Base-by-base conservation (phyloP, 345 rosid species). In the Eutrema yunnanense region DNA sequence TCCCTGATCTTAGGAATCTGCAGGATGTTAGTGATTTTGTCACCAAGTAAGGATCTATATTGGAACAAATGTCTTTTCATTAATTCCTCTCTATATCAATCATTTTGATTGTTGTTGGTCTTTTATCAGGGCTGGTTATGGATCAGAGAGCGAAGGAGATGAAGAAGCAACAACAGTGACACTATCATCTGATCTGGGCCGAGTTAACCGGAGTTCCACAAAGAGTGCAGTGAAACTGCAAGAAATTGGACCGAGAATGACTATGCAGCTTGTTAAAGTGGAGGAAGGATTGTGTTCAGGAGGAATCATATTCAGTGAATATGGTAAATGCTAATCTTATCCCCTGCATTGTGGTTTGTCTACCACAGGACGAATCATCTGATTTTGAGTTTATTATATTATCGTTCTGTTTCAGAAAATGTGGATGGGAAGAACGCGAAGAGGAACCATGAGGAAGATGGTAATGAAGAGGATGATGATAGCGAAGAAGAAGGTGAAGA, bases 171-270 rank as follows among this genome's bases (percentile, higher is more conserved):
- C 99, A 6, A 87, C 85, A 2, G 97, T 96, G 80, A 88, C 92
- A 57, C 67, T 92, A 80, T 69, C 82, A 11, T 83, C 87, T 76
- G 90, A 92, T 81, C 81, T 90, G 53, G 89, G 95, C 62, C 78
- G 98, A 76, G 91, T 84, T 43, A 92, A 88, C 56, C 81, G 71
- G 42, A 88, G 92, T 29, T 79, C 92, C 6, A 78, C 89, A 9
- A 90, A 90, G 79, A 86, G 96, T 58, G 96, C 95, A 14, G 91
- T 88, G 71, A 87, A 80, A 83, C 97, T 92, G 54, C 98, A 92
- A 76, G 99, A 95, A 68, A 84, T 92, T 74, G 97, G 98, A 69
- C 98, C 98, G 8, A 90, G 99, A 74, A 92, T 96, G 99, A 88
- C 90, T 11, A 88, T 88, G 59, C 84, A 86, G 61, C 88, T 82